Conservation (phyloP, 2,329 filamentous ascomycete species). For the Mycosphaerella arachidis region DNA sequence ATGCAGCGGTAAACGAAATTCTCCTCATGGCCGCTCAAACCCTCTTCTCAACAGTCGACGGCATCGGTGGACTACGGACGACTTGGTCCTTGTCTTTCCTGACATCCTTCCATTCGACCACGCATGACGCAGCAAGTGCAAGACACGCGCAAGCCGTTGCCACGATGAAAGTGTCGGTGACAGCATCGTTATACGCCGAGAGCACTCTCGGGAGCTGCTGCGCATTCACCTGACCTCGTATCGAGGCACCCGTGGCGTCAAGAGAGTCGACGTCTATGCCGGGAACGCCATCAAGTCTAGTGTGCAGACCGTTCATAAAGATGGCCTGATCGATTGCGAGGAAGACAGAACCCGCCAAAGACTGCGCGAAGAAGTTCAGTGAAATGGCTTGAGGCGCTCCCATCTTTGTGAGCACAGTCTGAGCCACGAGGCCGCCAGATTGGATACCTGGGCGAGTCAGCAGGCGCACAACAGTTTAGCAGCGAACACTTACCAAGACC, state of each 20-base stretch:
- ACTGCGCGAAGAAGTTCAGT: constrained; percentile 45
- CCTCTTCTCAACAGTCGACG: no score
- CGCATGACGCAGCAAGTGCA: constrained; percentile 50
- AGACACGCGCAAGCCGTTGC: constrained; percentile 51
- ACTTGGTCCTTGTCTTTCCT: constrained; percentile 47
- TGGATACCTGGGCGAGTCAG: constrained; percentile 33
- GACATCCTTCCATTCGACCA: constrained; percentile 62
- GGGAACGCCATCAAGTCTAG: constrained; percentile 31
- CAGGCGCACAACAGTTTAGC: neutral
- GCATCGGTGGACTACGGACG: no score
- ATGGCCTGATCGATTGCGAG: constrained; percentile 47
- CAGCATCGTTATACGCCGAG: constrained; percentile 58
- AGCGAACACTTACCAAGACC: constrained; percentile 40
- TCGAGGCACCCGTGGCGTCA: constrained; percentile 52
- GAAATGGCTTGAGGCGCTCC: constrained; percentile 46
- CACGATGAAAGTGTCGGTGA: constrained; percentile 58
- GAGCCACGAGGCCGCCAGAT: constrained; percentile 40
- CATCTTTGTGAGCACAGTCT: constrained; percentile 38
- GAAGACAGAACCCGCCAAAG: constrained; percentile 46
- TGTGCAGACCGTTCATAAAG: constrained; percentile 46
- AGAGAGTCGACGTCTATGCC: constrained; percentile 44
- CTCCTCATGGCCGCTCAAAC: no score
- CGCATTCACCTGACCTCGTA: constrained; percentile 50
- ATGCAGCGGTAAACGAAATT: no score
- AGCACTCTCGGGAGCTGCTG: constrained; percentile 53